Evolutionary conservation across 139 green algal species (phyloP), one percentile per base, ranked within the genome.

Genomic region (Desmodesmus armatus): DNA sequence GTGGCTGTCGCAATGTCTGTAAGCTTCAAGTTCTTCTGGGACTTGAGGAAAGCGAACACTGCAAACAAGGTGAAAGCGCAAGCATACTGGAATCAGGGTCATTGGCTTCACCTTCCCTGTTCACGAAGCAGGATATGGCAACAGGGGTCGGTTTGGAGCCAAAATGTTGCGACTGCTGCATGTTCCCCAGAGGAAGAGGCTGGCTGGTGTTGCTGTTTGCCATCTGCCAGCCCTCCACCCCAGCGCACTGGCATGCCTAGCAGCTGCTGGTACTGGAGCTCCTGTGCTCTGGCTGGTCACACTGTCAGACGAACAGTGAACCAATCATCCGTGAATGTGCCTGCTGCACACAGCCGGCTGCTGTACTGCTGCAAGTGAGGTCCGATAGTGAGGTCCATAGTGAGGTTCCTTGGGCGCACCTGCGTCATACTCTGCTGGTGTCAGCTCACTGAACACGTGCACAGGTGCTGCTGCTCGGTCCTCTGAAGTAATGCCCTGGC

Each of bases 371-470:
- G n/a, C 60, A 65, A 33, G 55, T 65, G 55, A 3, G 19, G 23
- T 27, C 55, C 9, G 3, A 33, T 65, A 65, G 1, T 17, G 25
- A 33, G 31, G 55, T 4, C 3, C 55, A 65, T 33, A 4, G 3
- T 65, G 29, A 33, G 55, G 1, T 33, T 65, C 3, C 7, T 3
- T 33, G 29, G 17, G 37, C 63, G 15, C 31, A 66, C 78, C 55
- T 67, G 73, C 73, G 37, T 51, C 43, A 27, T 80, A 67, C 17
- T 80, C 73, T 11, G 44, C 39, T 19, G 25, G 47, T 35, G 73
- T 84, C n/a, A 84, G 41, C 29, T 84, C 78, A 29, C 62, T 69
- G 43, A 84, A 84, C 3, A 84, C 78, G 63, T 84, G 41, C 29
- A 65, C 17, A 27, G 78, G 62, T 29, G 35, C 55, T 47, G 31